phyloP scores from a whole-genome alignment of 768 basidiomycete genomes.

The Panaeolus cyanescens region DNA sequence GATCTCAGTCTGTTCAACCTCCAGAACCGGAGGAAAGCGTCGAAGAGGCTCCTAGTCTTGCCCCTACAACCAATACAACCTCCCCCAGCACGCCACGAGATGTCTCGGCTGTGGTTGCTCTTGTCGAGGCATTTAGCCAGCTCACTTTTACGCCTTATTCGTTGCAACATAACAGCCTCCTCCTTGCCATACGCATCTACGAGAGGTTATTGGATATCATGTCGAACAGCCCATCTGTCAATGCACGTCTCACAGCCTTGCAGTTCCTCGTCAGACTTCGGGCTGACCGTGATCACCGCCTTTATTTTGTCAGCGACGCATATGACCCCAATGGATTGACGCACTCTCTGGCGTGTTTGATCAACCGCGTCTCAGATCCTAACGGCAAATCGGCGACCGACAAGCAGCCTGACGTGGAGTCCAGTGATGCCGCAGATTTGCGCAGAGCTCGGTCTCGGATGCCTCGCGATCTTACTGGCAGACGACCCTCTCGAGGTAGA shows the following conservation, averaged over 20 bases:
- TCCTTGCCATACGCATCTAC: slow-evolving; percentile 58
- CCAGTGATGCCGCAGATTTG: slow-evolving; percentile 26
- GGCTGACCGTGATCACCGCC: slow-evolving; percentile 85
- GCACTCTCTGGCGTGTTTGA: slow-evolving; percentile 58
- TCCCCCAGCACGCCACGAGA: slow-evolving; percentile 38
- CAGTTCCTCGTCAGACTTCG: slow-evolving; percentile 89
- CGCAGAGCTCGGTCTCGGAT: slow-evolving; percentile 50
- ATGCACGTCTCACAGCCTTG: slow-evolving; percentile 70
- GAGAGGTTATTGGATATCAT: slow-evolving; percentile 49
- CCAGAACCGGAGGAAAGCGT: slow-evolving; percentile 37
- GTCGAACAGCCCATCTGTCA: slow-evolving; percentile 46
- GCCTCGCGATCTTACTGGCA: slow-evolving; percentile 53
- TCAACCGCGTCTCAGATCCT: slow-evolving; percentile 49
- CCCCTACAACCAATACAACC: slow-evolving; percentile 23
- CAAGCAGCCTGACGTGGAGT: slow-evolving; percentile 15
- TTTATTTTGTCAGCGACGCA: slow-evolving; percentile 64
- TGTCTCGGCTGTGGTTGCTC: slow-evolving; percentile 61
- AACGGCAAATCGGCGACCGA: slow-evolving; percentile 14
- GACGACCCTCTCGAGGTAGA: slow-evolving; percentile 54
- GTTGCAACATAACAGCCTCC: slow-evolving; percentile 44
- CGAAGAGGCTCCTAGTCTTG: slow-evolving; percentile 26
- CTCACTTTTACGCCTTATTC: slow-evolving; percentile 70
- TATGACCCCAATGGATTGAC: slow-evolving; percentile 63
- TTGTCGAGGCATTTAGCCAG: slow-evolving; percentile 69
- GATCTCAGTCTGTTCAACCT: slow-evolving; percentile 57